These are phyloP conservation scores for Aspergillus campestris DNA, from an alignment of 495 filamentous ascomycete species.

Conservation along the genomic window DNA sequence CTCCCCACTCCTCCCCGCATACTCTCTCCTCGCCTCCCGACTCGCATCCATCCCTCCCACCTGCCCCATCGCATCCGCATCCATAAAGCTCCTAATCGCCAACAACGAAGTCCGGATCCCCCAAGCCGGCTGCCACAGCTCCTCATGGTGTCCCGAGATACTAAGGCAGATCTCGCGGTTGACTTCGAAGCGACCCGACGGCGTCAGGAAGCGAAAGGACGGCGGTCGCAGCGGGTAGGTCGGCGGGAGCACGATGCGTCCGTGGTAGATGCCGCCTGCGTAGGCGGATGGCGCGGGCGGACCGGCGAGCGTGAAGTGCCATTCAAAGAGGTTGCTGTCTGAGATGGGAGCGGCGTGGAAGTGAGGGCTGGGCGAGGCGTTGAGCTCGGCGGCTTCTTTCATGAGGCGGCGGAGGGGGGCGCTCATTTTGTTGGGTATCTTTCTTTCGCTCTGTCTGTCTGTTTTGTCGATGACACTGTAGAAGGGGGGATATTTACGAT, in stretches of 20 bases:
- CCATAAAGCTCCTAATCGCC: slow-evolving; percentile 46
- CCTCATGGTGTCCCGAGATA: slow-evolving; percentile 92
- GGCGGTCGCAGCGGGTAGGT: slow-evolving; percentile 86
- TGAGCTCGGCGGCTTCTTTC: slow-evolving; percentile 80
- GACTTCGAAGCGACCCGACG: slow-evolving; percentile 86
- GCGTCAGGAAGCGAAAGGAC: slow-evolving; percentile 88
- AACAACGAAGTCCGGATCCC: slow-evolving; percentile 62
- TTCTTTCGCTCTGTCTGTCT: slow-evolving; percentile 5
- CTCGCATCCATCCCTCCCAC: slow-evolving; percentile 77
- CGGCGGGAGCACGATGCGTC: slow-evolving; percentile 83
- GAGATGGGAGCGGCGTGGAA: slow-evolving; percentile 68
- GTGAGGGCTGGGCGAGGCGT: slow-evolving; percentile 65
- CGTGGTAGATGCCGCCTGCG: slow-evolving; percentile 80
- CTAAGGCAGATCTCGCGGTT: slow-evolving; percentile 95
- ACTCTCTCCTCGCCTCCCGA: slow-evolving; percentile 50
- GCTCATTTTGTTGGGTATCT: slow-evolving; percentile 17
- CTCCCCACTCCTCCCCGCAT: slow-evolving; percentile 51
- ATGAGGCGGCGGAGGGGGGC: slow-evolving; percentile 45
- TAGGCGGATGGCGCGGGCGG: slow-evolving; percentile 77
- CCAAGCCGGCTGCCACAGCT: slow-evolving; percentile 98
- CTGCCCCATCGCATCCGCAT: slow-evolving; percentile 55
- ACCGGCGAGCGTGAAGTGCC: slow-evolving; percentile 97
- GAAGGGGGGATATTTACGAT: too few species aligned
- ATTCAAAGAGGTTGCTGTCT: slow-evolving; percentile 89
- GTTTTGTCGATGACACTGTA: too few species aligned